A percentile compares a stretch with the other conserved stretches of the same genome.
These are phyloP conservation scores for Limonium bicolor DNA, from an alignment of 148 eudicot species.

Conservation along the genomic window DNA sequence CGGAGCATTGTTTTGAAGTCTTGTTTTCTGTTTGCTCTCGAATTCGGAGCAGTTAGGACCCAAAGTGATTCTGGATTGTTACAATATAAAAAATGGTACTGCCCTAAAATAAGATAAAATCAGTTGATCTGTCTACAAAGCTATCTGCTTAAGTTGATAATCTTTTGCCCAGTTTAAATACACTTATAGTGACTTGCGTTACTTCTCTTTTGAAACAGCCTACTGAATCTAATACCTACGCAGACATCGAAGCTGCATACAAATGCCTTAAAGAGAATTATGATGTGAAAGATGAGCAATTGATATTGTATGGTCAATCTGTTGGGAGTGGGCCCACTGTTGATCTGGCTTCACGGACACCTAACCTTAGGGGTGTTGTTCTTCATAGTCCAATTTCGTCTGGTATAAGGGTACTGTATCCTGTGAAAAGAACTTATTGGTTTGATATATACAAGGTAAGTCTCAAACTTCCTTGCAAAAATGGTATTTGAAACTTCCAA, in stretches of 20 bases:
- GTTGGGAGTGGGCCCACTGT: constrained; percentile 94
- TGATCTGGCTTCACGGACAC: constrained; percentile 80
- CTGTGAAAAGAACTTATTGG: constrained; percentile 79
- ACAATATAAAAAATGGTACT: too few species aligned
- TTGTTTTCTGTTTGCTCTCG: too few species aligned
- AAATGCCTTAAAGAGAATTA: constrained; percentile 85
- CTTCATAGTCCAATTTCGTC: constrained; percentile 88
- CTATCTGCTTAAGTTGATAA: neutral
- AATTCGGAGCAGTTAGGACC: too few species aligned
- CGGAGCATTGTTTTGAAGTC: too few species aligned
- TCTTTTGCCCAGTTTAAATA: too few species aligned
- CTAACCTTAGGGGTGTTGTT: constrained; percentile 80
- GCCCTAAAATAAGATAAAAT: too few species aligned
- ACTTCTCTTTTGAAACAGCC: constrained; percentile 55
- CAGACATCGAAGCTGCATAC: constrained; percentile 91
- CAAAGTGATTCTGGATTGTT: too few species aligned
- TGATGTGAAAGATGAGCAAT: constrained; percentile 65
- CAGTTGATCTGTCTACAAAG: neutral
- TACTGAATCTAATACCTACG: constrained; percentile 86
- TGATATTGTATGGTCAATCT: constrained; percentile 81
- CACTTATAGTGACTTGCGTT: constrained; percentile 15
- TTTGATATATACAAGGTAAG: constrained; percentile 92
- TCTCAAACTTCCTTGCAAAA: too few species aligned
- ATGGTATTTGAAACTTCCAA: too few species aligned
- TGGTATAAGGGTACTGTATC: constrained; percentile 75